Percentiles rank a stretch among this genome's conserved stretches.
These are phyloP conservation scores for Anisodus tanguticus DNA, from an alignment of 257 asterid genomes.

Conservation along the genomic window DNA sequence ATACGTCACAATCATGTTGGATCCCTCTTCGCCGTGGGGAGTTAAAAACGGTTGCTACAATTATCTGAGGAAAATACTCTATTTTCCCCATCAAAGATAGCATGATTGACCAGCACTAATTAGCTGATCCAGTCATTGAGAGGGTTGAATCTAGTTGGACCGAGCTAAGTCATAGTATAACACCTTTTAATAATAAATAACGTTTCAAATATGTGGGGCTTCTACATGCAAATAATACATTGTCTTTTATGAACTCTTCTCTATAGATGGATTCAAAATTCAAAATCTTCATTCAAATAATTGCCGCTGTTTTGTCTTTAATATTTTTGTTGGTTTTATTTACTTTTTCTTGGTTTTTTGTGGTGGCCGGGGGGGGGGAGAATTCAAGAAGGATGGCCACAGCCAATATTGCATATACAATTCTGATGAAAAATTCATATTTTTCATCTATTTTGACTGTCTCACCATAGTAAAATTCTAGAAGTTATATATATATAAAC, in stretches of 20 bases:
- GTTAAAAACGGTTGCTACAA: too few species aligned
- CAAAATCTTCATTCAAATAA: neutral
- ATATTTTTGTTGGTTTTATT: neutral
- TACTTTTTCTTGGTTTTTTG: neutral
- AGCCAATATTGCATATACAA: neutral
- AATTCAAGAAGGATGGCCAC: neutral
- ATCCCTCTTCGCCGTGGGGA: too few species aligned
- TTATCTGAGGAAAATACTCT: too few species aligned
- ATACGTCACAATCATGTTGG: too few species aligned
- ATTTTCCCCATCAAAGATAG: neutral
- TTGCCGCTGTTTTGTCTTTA: neutral
- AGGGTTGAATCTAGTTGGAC: neutral
- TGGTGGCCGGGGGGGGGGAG: neutral
- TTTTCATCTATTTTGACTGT: neutral
- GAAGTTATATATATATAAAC: neutral
- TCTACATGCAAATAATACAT: slow-evolving; percentile 16
- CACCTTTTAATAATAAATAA: neutral
- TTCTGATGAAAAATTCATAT: neutral
- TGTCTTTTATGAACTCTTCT: neutral
- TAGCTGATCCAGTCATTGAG: neutral
- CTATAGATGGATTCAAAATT: neutral
- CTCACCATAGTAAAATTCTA: neutral
- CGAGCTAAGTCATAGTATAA: neutral
- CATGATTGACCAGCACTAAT: neutral
- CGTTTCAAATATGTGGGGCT: slow-evolving; percentile 23